phyloP scores from a whole-genome alignment of 2,329 filamentous ascomycete species.

The Claviceps sorghi region DNA sequence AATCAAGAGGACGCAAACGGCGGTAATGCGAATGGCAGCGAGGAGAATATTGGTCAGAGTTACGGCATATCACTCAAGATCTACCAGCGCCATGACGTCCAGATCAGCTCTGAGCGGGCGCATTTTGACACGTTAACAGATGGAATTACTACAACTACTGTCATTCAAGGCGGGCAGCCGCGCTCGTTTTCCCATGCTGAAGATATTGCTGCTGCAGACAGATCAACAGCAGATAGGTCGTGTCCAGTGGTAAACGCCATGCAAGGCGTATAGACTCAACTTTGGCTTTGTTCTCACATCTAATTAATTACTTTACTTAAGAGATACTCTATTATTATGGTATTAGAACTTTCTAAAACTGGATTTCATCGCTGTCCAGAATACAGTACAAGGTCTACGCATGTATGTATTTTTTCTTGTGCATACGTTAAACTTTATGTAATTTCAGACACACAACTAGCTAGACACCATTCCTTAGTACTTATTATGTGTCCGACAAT shows the following conservation, averaged over 20 bases:
- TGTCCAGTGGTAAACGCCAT: background rate
- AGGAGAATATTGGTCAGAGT: constrained; percentile 22
- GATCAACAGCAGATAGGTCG: background rate
- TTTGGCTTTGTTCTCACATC: background rate
- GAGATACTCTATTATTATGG: no score
- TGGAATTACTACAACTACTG: constrained; percentile 3
- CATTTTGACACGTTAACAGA: constrained; percentile 2
- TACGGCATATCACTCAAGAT: constrained; percentile 21
- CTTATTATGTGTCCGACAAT: no score
- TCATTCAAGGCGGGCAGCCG: constrained; percentile 3
- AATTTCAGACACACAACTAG: no score
- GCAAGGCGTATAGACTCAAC: background rate
- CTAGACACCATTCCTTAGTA: no score
- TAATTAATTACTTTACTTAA: background rate
- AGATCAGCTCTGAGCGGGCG: constrained; percentile 11
- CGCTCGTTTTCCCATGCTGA: background rate
- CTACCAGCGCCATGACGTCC: constrained; percentile 23
- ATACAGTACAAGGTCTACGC: no score
- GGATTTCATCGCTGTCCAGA: no score
- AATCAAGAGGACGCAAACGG: constrained; percentile 4
- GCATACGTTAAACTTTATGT: no score
- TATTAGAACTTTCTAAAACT: no score
- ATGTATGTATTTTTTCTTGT: no score
- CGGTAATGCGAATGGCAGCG: constrained; percentile 17
- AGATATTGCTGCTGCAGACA: constrained; percentile 1